phyloP scores from a whole-genome alignment of 2,329 filamentous ascomycete genomes.

The Monosporascus sp. region DNA sequence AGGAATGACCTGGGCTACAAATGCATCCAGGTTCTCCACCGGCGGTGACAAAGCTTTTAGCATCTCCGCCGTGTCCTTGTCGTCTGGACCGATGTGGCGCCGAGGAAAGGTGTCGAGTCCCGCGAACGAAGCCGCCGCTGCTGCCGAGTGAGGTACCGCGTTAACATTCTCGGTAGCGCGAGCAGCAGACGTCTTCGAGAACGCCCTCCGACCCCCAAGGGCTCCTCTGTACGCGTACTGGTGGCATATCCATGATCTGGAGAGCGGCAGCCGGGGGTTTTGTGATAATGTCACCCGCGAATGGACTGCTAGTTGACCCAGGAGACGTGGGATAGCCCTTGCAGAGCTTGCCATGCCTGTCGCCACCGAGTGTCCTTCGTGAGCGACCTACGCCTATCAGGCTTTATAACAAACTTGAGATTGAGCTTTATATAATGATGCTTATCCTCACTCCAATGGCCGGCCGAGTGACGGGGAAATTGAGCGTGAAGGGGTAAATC shows the following conservation, averaged over 20 bases:
- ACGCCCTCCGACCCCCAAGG: conserved; percentile 9
- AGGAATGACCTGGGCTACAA: conserved; percentile 80
- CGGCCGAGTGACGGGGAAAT: background rate
- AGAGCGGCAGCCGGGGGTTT: conserved; percentile 9
- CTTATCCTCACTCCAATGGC: background rate
- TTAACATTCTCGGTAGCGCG: conserved; percentile 10
- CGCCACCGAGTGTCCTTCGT: background rate
- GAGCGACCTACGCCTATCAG: background rate
- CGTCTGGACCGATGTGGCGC: conserved; percentile 81
- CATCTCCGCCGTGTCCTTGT: conserved; percentile 68
- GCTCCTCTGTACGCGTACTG: conserved; percentile 11
- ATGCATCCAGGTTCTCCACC: conserved; percentile 68
- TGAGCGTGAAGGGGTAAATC: background rate
- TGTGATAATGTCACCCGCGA: conserved; percentile 16
- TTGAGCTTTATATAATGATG: background rate
- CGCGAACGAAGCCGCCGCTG: conserved; percentile 15
- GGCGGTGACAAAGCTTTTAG: conserved; percentile 73
- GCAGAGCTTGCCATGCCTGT: conserved; percentile 21
- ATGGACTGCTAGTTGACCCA: conserved; percentile 24
- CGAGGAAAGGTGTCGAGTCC: conserved; percentile 64
- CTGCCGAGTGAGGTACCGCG: conserved; percentile 14
- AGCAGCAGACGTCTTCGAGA: conserved; percentile 8
- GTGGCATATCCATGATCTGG: conserved; percentile 17
- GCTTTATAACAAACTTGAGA: background rate
- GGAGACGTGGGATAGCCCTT: conserved; percentile 19